Evolutionary conservation across 768 basidiomycete species (phyloP).

Genomic region (Goffeauzyma gilvescens): DNA sequence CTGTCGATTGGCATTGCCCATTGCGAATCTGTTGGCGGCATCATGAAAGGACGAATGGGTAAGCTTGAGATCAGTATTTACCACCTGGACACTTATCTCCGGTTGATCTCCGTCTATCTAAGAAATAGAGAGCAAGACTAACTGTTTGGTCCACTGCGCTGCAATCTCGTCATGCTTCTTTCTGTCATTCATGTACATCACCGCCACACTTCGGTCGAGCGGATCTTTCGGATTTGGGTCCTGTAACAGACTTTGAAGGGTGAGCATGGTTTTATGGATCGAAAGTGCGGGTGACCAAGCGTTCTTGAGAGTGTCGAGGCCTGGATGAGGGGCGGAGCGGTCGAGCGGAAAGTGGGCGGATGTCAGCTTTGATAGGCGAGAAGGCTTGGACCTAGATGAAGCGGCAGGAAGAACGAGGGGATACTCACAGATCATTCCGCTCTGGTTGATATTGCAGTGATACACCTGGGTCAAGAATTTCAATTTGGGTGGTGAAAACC

Average conservation of each 20-base stretch:
- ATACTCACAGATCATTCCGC: conserved; percentile 27
- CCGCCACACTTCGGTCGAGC: conserved; percentile 26
- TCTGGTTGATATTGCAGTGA: conserved; percentile 27
- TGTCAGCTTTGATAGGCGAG: too few relatives aligned
- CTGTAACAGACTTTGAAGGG: conserved; percentile 74
- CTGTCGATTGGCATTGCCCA: too few relatives aligned
- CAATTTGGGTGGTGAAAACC: conserved; percentile 27
- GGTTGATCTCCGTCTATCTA: too few relatives aligned
- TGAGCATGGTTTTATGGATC: conserved; percentile 83
- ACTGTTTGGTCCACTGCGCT: conserved; percentile 49
- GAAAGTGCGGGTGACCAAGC: conserved; percentile 90
- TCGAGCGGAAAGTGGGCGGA: background rate
- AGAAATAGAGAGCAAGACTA: too few relatives aligned
- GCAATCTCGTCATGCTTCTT: conserved; percentile 58
- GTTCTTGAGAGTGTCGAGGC: conserved; percentile 46
- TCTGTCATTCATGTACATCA: conserved; percentile 33
- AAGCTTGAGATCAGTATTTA: too few relatives aligned
- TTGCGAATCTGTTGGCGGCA: too few relatives aligned
- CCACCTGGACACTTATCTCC: too few relatives aligned
- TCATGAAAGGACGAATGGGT: too few relatives aligned
- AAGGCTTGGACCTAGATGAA: background rate
- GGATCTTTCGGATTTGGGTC: conserved; percentile 63
- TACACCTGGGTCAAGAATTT: conserved; percentile 28
- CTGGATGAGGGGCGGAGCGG: background rate
- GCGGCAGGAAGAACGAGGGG: background rate